phyloP scores from a whole-genome alignment of 2,329 filamentous ascomycete species.

The Cladorrhinum sp. region DNA sequence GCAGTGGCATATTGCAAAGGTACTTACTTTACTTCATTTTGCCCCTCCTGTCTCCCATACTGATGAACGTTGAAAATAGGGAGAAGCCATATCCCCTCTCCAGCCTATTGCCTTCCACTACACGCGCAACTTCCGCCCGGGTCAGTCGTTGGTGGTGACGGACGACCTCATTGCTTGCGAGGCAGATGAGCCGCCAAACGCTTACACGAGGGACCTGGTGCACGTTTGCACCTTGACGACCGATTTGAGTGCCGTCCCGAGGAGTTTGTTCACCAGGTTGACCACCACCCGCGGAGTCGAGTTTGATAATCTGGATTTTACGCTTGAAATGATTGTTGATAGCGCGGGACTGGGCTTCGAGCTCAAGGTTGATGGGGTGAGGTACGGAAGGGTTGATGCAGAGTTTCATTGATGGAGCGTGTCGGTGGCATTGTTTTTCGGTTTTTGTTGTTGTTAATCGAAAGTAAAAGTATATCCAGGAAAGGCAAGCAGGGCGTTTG shows the following conservation, averaged over 20 bases:
- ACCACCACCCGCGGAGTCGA: constrained; percentile 77
- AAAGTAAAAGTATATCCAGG: background rate
- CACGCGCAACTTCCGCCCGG: constrained; percentile 77
- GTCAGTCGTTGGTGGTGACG: constrained; percentile 72
- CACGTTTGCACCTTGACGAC: constrained; percentile 80
- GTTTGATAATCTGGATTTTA: constrained; percentile 80
- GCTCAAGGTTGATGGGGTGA: constrained; percentile 71
- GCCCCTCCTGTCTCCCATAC: constrained; percentile 1
- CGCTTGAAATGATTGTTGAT: constrained; percentile 78
- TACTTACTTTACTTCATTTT: constrained; percentile 29
- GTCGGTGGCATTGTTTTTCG: background rate
- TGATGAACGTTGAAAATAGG: constrained; percentile 41
- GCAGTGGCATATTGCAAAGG: constrained; percentile 83
- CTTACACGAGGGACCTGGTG: constrained; percentile 60
- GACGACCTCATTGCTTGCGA: constrained; percentile 78
- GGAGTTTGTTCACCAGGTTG: constrained; percentile 68
- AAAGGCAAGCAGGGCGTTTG: background rate
- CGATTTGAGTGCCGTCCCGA: constrained; percentile 71
- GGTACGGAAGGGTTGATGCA: constrained; percentile 73
- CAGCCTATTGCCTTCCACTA: constrained; percentile 79
- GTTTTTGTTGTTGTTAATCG: background rate
- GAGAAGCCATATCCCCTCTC: constrained; percentile 70
- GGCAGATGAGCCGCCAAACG: constrained; percentile 60
- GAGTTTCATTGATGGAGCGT: constrained; percentile 62
- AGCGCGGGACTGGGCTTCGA: constrained; percentile 75